A percentile compares a stretch with the other conserved stretches of the same genome.
Evolutionary conservation across 306 rosid genomes (phyloP).

Genomic region (Cucumis hystrix): DNA sequence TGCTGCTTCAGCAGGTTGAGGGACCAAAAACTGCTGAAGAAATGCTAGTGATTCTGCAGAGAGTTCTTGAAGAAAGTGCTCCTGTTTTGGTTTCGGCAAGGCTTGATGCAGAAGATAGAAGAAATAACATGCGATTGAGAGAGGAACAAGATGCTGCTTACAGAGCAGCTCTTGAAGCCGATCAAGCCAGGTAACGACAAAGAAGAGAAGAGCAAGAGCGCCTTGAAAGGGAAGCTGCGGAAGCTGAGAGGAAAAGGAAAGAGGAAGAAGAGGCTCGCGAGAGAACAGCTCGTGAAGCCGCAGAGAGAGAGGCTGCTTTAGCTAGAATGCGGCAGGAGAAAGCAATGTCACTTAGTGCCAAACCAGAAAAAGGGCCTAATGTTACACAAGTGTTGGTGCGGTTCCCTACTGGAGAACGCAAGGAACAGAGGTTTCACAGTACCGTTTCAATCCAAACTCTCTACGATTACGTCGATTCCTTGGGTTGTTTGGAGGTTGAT

Average conservation of each 20-base stretch:
- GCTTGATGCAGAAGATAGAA: constrained; percentile 88
- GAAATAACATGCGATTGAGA: constrained; percentile 55
- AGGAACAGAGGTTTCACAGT: constrained; percentile 78
- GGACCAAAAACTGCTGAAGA: constrained; percentile 87
- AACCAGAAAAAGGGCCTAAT: constrained; percentile 88
- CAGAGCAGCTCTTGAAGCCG: constrained; percentile 97
- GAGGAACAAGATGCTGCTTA: constrained; percentile 99
- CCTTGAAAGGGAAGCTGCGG: constrained; percentile 89
- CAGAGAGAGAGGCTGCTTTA: constrained; percentile 68
- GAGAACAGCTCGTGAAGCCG: constrained; percentile 84
- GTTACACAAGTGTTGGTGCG: constrained; percentile 91
- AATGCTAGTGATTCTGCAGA: constrained; percentile 58
- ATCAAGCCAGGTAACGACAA: constrained; percentile 94
- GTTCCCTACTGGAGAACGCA: constrained; percentile 86
- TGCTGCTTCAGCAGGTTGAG: constrained; percentile 88
- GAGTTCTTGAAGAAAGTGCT: constrained; percentile 88
- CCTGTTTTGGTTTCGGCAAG: constrained; percentile 74
- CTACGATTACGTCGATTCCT: constrained; percentile 82
- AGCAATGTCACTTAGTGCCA: constrained; percentile 71
- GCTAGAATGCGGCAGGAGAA: constrained; percentile 70
- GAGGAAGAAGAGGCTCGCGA: constrained; percentile 90
- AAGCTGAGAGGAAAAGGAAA: constrained; percentile 69
- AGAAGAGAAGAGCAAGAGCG: constrained; percentile 88
- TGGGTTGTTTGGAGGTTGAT: constrained; percentile 59
- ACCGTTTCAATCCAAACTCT: constrained; percentile 50